Evolutionary conservation across 805 yeast genomes (phyloP), one percentile per base, ranked within the genome.

Genomic region (Naumovozyma castellii): DNA sequence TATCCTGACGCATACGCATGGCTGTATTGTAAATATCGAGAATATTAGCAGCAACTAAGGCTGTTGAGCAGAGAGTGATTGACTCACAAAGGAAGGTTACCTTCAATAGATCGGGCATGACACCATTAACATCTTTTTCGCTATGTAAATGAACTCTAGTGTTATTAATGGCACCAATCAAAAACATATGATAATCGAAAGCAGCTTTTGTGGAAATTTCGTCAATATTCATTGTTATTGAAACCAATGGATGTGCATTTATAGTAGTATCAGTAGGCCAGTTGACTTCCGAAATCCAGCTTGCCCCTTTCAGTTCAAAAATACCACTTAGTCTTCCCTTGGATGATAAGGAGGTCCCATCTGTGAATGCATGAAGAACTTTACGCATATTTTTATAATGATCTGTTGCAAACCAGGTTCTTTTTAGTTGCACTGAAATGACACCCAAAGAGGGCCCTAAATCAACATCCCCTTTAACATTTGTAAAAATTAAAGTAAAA

Each of bases 371-470:
- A 18, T 76, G 69, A 45, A 88, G 59, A 42, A 75, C 75, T 48
- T 86, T 95, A 37, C 80, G 79, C 78, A 85, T 78, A 38, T 73
- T 72, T 2, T 76, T 65, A 3, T 75, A 67, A 50, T 84, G 86
- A 42, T 76, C 72, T 0, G 88, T 74, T 0, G 79, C 68, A 0
- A 77, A 68, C 90, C 94, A 85, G 4, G 78, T 57, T 25, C 73
- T 65, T 39, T 78, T 81, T 18, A 84, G 45, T 0, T 57, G 58
- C 5, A 84, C 59, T 1, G 69, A 63, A 35, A 84, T 56, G 12
- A 74, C 68, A 15, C 97, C 97, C 29, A 90, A 62, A 0, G 95
- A 76, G 33, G 83, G 82, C 0, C 97, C 97, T 43, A 90, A 68
- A 49, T 87, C 94, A 17, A 85, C 75, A 22, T 67, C 70, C 4